Conservation (phyloP, 2,329 filamentous ascomycete genomes). For the Sporothrix euskadiensis region DNA sequence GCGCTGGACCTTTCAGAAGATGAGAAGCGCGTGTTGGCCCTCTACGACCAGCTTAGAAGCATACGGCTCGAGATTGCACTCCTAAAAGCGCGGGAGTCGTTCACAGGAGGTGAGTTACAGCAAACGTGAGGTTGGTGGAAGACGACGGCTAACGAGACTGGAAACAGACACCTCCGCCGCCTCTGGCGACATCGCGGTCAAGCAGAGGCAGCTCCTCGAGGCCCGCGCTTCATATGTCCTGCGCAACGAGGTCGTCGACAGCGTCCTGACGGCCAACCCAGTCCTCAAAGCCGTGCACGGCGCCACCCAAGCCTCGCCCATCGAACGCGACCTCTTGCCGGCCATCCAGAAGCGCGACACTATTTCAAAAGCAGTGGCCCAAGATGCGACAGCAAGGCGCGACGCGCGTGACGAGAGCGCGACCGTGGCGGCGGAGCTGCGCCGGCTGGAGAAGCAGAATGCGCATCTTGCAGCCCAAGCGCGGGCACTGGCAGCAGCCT, state of each 20-base stretch:
- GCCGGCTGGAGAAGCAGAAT: conserved; percentile 60
- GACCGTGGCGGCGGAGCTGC: conserved; percentile 58
- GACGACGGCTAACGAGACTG: not conserved
- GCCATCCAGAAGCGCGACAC: conserved; percentile 67
- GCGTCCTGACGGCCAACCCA: conserved; percentile 70
- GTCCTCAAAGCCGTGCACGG: conserved; percentile 75
- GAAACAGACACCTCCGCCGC: not conserved
- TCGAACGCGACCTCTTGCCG: conserved; percentile 69
- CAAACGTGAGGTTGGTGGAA: not conserved
- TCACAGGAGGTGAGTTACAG: conserved; percentile 40
- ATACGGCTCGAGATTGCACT: conserved; percentile 72
- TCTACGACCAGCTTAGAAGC: conserved; percentile 71
- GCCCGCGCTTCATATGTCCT: conserved; percentile 69
- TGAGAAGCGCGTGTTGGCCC: conserved; percentile 65
- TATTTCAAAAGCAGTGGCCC: conserved; percentile 63
- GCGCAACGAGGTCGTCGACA: conserved; percentile 67
- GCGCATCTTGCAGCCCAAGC: conserved; percentile 62
- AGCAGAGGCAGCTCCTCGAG: conserved; percentile 67
- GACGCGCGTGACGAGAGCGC: conserved; percentile 55
- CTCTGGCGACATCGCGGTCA: conserved; percentile 49
- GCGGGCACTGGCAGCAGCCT: conserved; percentile 56
- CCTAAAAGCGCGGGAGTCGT: conserved; percentile 52
- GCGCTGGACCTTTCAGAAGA: conserved; percentile 61
- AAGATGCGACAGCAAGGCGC: conserved; percentile 56
- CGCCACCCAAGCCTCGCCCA: conserved; percentile 61